phyloP scores from a whole-genome alignment of 2,329 filamentous ascomycete species.

The Pseudogymnoascus sp. region DNA sequence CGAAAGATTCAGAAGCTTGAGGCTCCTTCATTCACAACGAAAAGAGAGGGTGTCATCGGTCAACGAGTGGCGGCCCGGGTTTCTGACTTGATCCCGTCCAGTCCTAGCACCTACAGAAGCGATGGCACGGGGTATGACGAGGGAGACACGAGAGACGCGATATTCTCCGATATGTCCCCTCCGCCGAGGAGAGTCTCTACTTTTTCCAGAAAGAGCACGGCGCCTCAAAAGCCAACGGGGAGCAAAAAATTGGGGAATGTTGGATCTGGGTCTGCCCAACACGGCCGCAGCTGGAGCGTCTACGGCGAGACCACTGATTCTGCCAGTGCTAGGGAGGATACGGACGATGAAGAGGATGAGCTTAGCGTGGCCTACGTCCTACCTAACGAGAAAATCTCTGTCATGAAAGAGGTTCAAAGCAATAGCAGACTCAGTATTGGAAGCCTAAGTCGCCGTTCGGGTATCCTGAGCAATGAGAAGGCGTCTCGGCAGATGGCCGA shows the following conservation, averaged over 20 bases:
- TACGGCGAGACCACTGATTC: neutral
- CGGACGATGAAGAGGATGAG: neutral
- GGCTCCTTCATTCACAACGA: neutral
- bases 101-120: neutral
- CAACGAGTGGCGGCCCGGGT: neutral
- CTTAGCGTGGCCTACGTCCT: neutral
- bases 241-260: neutral
- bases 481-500: neutral
- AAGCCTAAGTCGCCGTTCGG: neutral
- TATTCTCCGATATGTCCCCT: conserved; percentile 4
- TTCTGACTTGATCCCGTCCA: conserved; percentile 1
- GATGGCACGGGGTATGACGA: neutral
- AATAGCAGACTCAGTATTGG: conserved; percentile 1
- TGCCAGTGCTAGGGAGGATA: neutral
- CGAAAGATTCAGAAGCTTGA: conserved; percentile 11
- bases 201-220: neutral
- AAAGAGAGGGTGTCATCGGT: neutral
- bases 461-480: neutral
- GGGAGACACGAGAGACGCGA: neutral
- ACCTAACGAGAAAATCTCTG: neutral
- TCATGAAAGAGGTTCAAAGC: neutral
- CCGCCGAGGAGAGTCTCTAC: neutral
- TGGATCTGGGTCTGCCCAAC: neutral
- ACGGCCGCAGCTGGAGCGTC: conserved; percentile 1
- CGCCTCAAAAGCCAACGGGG: neutral